These are phyloP conservation scores for Lizonia empirigonia DNA, from an alignment of 2,329 filamentous ascomycete genomes.

Conservation along the genomic window DNA sequence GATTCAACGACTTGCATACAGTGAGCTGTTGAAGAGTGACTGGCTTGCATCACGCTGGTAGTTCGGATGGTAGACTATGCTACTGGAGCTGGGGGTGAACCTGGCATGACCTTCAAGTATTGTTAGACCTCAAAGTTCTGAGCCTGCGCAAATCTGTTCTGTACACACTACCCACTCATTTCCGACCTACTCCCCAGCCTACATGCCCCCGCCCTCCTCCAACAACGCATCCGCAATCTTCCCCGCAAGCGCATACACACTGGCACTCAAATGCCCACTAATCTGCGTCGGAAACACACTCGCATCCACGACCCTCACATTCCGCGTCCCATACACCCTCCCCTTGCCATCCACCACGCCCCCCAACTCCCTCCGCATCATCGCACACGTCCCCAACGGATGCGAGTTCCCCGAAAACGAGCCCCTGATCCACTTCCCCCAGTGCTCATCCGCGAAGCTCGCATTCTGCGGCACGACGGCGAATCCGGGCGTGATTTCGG, in stretches of 20 bases:
- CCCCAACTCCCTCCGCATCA: constrained; percentile 39
- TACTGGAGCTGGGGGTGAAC: too few species aligned
- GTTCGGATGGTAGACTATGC: too few species aligned
- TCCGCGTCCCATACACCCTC: constrained; percentile 42
- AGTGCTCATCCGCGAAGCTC: constrained; percentile 21
- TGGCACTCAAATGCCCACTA: constrained; percentile 44
- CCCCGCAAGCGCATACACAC: constrained; percentile 48
- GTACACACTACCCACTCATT: too few species aligned
- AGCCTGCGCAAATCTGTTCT: too few species aligned
- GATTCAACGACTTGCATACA: too few species aligned
- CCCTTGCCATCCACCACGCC: constrained; percentile 44
- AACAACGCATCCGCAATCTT: constrained; percentile 39
- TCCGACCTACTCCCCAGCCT: too few species aligned
- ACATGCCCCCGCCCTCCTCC: neutral
- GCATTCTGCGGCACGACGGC: constrained; percentile 28
- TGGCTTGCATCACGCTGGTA: too few species aligned
- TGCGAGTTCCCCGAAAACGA: constrained; percentile 38
- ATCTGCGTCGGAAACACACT: constrained; percentile 44
- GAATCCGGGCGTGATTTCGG: constrained; percentile 30
- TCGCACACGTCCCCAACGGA: constrained; percentile 43
- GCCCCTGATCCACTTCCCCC: constrained; percentile 31
- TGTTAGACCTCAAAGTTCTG: too few species aligned
- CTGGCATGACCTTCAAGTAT: too few species aligned
- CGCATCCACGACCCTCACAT: constrained; percentile 48
- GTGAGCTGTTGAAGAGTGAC: too few species aligned